Evolutionary conservation across 2,329 filamentous ascomycete genomes (phyloP).

Genomic region (Fusarium neocosmosporiellum): DNA sequence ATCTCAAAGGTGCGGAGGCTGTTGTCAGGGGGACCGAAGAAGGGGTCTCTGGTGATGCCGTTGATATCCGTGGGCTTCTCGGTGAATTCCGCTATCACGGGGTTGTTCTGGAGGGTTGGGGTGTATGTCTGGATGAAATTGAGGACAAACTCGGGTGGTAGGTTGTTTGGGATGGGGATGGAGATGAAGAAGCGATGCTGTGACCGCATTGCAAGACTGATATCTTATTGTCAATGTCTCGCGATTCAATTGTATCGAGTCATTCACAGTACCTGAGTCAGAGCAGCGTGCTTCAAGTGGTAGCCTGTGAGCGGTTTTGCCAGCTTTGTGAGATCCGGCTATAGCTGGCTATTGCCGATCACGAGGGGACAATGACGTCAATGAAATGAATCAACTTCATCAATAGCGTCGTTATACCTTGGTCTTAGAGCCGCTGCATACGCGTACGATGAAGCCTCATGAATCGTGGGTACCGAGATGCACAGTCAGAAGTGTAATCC

Average conservation of each 20-base stretch:
- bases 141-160: conserved; percentile 31
- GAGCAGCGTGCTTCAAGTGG: not conserved
- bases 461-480: not conserved
- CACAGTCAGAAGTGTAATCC: not conserved
- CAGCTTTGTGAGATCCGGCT: not conserved
- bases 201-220: conserved; percentile 24
- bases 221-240: not conserved
- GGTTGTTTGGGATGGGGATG: conserved; percentile 23
- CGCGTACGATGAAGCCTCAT: not conserved
- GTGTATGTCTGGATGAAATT: conserved; percentile 28
- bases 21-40: conserved; percentile 18
- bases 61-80: conserved; percentile 16
- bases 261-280: not conserved
- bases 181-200: conserved; percentile 21
- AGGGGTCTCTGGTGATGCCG: conserved; percentile 16
- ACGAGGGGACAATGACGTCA: not conserved
- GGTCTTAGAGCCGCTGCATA: not conserved
- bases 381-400: not conserved
- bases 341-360: not conserved
- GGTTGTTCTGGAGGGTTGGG: conserved; percentile 19
- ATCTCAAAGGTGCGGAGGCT: conserved; percentile 16
- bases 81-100: conserved; percentile 13
- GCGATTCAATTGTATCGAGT: not conserved
- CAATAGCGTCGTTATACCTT: not conserved
- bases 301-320: not conserved